Conservation (phyloP, 352 stramenopile species). For the Phytophthora nicotianae region DNA sequence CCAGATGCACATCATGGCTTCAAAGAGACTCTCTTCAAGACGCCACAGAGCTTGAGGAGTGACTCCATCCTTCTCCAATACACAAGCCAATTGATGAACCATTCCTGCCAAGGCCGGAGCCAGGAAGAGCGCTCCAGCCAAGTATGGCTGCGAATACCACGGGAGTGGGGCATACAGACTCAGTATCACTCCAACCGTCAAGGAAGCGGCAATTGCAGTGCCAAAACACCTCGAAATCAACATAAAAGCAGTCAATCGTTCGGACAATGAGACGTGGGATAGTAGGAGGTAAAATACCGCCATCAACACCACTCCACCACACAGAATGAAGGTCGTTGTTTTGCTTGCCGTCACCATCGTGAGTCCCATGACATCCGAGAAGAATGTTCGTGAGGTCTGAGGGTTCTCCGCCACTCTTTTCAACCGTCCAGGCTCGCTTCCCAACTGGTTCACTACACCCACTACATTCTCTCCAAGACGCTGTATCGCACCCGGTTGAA, state of each 20-base stretch:
- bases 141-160: conserved; percentile 69
- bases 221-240: conserved; percentile 46
- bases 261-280: conserved; percentile 47
- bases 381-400: conserved; percentile 70
- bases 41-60: conserved; percentile 48
- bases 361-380: conserved; percentile 71
- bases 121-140: conserved; percentile 53
- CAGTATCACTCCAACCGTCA: conserved; percentile 56
- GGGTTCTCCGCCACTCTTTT: conserved; percentile 61
- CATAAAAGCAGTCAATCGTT: conserved; percentile 46
- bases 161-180: conserved; percentile 67
- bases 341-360: conserved; percentile 72
- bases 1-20: conserved; percentile 59
- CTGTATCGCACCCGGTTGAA: conserved; percentile 69
- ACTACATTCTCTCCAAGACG: conserved; percentile 76
- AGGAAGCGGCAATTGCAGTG: conserved; percentile 34
- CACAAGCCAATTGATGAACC: conserved; percentile 48
- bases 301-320: conserved; percentile 42
- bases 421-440: conserved; percentile 46
- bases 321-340: conserved; percentile 42
- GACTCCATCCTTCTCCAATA: conserved; percentile 31
- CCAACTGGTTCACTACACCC: conserved; percentile 60
- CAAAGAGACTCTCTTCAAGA: conserved; percentile 67
- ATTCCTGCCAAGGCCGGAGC: conserved; percentile 57
- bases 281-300: conserved; percentile 51